Evolutionary conservation across 2,329 filamentous ascomycete genomes (phyloP).

Genomic region (Cercospora nicotianae): DNA sequence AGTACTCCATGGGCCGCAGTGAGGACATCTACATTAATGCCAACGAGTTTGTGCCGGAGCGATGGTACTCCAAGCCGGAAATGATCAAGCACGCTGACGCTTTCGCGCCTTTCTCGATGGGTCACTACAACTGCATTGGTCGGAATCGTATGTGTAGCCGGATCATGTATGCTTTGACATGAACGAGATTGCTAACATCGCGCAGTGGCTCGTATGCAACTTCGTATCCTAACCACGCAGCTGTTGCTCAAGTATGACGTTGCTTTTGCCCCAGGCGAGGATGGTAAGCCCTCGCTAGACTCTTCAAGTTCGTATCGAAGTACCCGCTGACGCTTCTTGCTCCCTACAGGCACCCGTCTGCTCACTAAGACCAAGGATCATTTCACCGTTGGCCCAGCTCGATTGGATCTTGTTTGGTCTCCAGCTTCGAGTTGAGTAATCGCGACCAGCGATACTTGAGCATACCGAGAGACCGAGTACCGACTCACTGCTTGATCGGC

Average conservation of each 20-base stretch:
- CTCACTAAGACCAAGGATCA: conserved; percentile 40
- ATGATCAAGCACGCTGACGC: conserved; percentile 40
- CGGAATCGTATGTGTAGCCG: conserved; percentile 26
- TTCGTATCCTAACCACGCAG: conserved; percentile 39
- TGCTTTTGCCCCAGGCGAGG: conserved; percentile 40
- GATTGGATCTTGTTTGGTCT: conserved; percentile 25
- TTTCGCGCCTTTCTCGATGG: conserved; percentile 42
- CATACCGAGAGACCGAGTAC: background rate
- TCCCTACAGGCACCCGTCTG: conserved; percentile 24
- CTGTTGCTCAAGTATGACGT: conserved; percentile 43
- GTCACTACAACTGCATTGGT: conserved; percentile 42
- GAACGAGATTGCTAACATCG: conserved; percentile 1
- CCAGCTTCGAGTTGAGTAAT: conserved; percentile 15
- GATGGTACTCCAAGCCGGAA: conserved; percentile 41
- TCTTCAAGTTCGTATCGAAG: background rate
- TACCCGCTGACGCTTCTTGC: background rate
- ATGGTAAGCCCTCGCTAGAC: conserved; percentile 27
- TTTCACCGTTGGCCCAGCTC: conserved; percentile 37
- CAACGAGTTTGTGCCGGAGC: conserved; percentile 38
- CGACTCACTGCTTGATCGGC: background rate
- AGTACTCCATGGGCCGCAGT: conserved; percentile 30
- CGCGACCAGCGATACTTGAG: background rate
- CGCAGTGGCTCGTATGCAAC: conserved; percentile 40
- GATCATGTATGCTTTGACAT: background rate
- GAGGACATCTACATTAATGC: conserved; percentile 35